A percentile compares a stretch with the other conserved stretches of the same genome.
Conservation (phyloP, 2,329 filamentous ascomycete genomes). For the Alternaria consortialis region DNA sequence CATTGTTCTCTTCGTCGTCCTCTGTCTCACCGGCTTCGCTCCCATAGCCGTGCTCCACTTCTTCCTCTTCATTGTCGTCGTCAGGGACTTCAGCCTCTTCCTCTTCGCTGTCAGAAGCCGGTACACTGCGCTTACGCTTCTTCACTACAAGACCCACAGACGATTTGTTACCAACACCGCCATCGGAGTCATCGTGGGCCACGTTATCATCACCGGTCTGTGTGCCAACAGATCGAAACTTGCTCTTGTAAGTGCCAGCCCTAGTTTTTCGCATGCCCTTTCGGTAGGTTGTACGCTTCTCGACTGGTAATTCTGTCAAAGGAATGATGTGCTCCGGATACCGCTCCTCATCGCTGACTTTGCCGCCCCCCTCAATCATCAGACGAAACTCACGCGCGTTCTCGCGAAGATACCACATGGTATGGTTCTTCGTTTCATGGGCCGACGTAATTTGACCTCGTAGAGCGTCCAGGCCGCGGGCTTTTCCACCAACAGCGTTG, state of each 20-base stretch:
- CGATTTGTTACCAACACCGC: too few species aligned
- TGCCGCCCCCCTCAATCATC: background rate
- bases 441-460: constrained; percentile 8
- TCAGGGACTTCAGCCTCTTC: background rate
- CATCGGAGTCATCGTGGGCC: background rate
- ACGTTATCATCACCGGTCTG: background rate
- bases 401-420: constrained; percentile 12
- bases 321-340: constrained; percentile 7
- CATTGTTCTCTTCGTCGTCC: background rate
- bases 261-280: background rate
- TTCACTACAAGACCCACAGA: background rate
- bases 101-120: background rate
- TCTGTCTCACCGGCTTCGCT: background rate
- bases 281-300: background rate
- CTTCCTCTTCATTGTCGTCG: background rate
- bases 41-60: background rate
- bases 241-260: background rate
- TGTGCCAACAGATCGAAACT: background rate
- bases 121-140: background rate
- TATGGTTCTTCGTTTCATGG: constrained; percentile 4
- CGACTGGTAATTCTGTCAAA: background rate
- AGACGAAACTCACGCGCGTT: background rate
- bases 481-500: constrained; percentile 1
- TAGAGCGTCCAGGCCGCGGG: background rate
- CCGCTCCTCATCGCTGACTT: background rate